Evolutionary conservation across 352 stramenopile genomes (phyloP).

Genomic region (Phytophthora tentaculata): DNA sequence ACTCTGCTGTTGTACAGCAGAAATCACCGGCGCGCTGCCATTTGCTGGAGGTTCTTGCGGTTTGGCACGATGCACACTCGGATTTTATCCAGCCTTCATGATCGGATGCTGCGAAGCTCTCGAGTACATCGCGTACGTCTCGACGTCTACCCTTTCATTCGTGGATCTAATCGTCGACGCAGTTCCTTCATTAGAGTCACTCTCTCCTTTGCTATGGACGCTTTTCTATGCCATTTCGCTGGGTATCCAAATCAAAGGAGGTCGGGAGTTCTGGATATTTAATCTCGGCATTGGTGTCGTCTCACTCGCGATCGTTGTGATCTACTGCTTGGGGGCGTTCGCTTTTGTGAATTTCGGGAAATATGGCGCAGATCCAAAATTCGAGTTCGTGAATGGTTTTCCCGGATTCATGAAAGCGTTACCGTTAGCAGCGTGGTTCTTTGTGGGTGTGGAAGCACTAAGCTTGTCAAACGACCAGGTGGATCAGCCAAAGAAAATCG

Average conservation of each 20-base stretch:
- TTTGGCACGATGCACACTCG: slow-evolving; percentile 40
- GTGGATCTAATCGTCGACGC: slow-evolving; percentile 40
- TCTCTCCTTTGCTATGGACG: slow-evolving; percentile 31
- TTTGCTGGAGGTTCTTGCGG: slow-evolving; percentile 47
- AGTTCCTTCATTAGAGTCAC: slow-evolving; percentile 8
- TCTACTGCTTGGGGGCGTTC: slow-evolving; percentile 47
- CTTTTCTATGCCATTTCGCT: slow-evolving; percentile 43
- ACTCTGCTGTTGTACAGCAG: slow-evolving; percentile 39
- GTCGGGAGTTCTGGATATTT: slow-evolving; percentile 48
- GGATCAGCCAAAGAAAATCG: slow-evolving; percentile 42
- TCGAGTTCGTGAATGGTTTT: slow-evolving; percentile 29
- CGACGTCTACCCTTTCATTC: slow-evolving; percentile 35
- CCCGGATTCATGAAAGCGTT: slow-evolving; percentile 40
- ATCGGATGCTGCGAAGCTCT: slow-evolving; percentile 45
- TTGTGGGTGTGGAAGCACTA: slow-evolving; percentile 52
- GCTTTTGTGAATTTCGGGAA: slow-evolving; percentile 30
- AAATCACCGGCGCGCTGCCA: slow-evolving; percentile 37
- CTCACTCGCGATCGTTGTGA: slow-evolving; percentile 37
- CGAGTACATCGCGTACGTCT: slow-evolving; percentile 56
- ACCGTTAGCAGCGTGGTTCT: slow-evolving; percentile 49
- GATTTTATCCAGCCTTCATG: slow-evolving; percentile 47
- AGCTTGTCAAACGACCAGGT: slow-evolving; percentile 42
- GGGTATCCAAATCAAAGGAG: slow-evolving; percentile 37
- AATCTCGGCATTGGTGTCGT: slow-evolving; percentile 40
- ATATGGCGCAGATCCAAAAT: slow-evolving; percentile 15